These are phyloP conservation scores for Pythium rishiriense DNA, from an alignment of 352 stramenopile species.

Conservation along the genomic window DNA sequence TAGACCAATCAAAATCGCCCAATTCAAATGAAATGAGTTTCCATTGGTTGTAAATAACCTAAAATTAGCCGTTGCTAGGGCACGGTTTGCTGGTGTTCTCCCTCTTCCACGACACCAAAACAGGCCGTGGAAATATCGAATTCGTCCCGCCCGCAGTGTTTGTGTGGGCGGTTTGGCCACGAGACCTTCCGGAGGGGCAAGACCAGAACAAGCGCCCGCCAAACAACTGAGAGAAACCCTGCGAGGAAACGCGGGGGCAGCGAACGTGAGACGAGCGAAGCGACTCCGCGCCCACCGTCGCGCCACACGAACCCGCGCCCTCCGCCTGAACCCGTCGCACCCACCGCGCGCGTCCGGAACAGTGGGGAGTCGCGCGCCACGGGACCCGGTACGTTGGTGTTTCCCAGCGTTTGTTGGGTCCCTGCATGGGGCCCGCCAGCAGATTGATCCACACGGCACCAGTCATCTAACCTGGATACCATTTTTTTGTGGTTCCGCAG, in stretches of 20 bases:
- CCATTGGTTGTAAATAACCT: slow-evolving; percentile 17
- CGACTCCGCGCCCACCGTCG: not conserved
- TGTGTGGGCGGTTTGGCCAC: slow-evolving; percentile 18
- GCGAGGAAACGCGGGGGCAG: slow-evolving; percentile 20
- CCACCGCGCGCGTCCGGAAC: not conserved
- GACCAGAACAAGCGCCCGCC: slow-evolving; percentile 29
- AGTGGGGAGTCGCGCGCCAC: too few species aligned
- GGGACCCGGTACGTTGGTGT: too few species aligned
- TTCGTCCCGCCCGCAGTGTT: slow-evolving; percentile 9
- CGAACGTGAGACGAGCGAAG: slow-evolving; percentile 16
- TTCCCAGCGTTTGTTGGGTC: too few species aligned
- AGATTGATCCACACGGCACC: too few species aligned
- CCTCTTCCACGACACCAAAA: slow-evolving; percentile 19
- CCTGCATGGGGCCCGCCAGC: too few species aligned
- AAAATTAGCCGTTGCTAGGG: slow-evolving; percentile 15
- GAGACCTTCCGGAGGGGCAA: not conserved
- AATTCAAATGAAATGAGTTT: slow-evolving; percentile 4
- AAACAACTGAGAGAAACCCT: slow-evolving; percentile 29
- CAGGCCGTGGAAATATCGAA: slow-evolving; percentile 21
- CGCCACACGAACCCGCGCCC: not conserved
- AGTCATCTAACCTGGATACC: too few species aligned
- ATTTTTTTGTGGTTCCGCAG: too few species aligned
- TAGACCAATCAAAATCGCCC: slow-evolving; percentile 10
- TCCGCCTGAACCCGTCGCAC: not conserved
- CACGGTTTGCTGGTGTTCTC: slow-evolving; percentile 10